Percentiles rank a stretch among this genome's conserved stretches.
Evolutionary conservation across 352 stramenopile species (phyloP).

Genomic region (Pythium myriotylum): DNA sequence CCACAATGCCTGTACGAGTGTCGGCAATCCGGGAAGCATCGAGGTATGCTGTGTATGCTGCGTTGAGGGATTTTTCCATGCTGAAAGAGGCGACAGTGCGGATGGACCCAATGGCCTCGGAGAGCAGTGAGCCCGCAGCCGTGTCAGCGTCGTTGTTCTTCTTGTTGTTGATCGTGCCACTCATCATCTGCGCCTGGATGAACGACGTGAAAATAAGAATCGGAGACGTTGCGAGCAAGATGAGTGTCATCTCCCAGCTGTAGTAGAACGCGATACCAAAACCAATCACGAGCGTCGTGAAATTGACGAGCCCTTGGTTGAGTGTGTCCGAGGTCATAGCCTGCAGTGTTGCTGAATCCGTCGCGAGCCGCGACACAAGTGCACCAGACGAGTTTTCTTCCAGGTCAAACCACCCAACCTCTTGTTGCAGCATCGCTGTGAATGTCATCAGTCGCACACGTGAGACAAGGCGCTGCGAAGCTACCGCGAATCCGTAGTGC

Average conservation of each 20-base stretch:
- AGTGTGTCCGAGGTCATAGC: slow-evolving; percentile 51
- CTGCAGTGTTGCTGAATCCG: slow-evolving; percentile 56
- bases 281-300: slow-evolving; percentile 30
- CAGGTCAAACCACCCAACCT: slow-evolving; percentile 64
- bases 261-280: slow-evolving; percentile 34
- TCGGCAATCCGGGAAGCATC: slow-evolving; percentile 8
- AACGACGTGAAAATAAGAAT: slow-evolving; percentile 3
- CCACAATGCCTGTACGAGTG: slow-evolving; percentile 32
- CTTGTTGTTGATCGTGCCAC: slow-evolving; percentile 9
- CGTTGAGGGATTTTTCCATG: slow-evolving; percentile 13
- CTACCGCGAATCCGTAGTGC: too few relatives aligned
- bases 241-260: slow-evolving; percentile 35
- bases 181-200: slow-evolving; percentile 1
- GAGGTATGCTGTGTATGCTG: slow-evolving; percentile 6
- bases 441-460: slow-evolving; percentile 33
- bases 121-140: slow-evolving; percentile 20
- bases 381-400: slow-evolving; percentile 51
- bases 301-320: slow-evolving; percentile 31
- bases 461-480: slow-evolving; percentile 37
- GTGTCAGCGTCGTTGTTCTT: slow-evolving; percentile 27
- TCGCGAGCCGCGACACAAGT: slow-evolving; percentile 47
- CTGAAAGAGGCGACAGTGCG: slow-evolving; percentile 33
- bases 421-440: slow-evolving; percentile 44
- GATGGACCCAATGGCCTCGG: slow-evolving; percentile 26
- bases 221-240: slow-evolving; percentile 9